Conservation (phyloP, 306 rosid genomes). For the Trifolium repens region DNA sequence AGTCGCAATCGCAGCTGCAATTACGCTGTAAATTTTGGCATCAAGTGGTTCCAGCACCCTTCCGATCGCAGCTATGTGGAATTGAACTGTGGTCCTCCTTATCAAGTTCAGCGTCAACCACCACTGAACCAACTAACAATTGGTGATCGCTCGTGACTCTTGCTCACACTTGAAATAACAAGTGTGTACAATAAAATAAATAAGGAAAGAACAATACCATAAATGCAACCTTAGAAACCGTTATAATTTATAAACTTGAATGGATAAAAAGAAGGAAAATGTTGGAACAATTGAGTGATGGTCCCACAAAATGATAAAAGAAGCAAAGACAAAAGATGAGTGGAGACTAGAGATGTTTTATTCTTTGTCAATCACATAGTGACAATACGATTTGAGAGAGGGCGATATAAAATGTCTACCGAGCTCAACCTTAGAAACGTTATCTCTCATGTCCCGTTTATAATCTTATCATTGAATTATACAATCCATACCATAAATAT, state of each 20-base stretch:
- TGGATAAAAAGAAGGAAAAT: neutral
- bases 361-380: constrained; percentile 20
- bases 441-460: constrained; percentile 47
- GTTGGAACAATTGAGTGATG: constrained; percentile 14
- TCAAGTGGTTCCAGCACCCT: too few species aligned
- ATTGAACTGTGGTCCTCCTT: too few species aligned
- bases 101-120: too few species aligned
- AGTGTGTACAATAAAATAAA: too few species aligned
- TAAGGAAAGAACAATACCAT: neutral
- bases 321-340: constrained; percentile 30
- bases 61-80: too few species aligned
- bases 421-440: constrained; percentile 68
- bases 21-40: neutral
- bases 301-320: constrained; percentile 18
- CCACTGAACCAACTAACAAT: too few species aligned
- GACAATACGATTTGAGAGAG: constrained; percentile 37
- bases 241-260: neutral
- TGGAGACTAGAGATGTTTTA: constrained; percentile 5
- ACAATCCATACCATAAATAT: neutral
- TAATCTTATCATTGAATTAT: constrained; percentile 34
- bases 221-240: constrained; percentile 32
- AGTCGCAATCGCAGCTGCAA: neutral
- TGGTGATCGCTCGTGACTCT: too few species aligned
- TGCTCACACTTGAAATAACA: too few species aligned
- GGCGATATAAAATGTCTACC: constrained; percentile 29